Evolutionary conservation across 495 filamentous ascomycete genomes (phyloP).

Genomic region (Astrocystis sublimbata): DNA sequence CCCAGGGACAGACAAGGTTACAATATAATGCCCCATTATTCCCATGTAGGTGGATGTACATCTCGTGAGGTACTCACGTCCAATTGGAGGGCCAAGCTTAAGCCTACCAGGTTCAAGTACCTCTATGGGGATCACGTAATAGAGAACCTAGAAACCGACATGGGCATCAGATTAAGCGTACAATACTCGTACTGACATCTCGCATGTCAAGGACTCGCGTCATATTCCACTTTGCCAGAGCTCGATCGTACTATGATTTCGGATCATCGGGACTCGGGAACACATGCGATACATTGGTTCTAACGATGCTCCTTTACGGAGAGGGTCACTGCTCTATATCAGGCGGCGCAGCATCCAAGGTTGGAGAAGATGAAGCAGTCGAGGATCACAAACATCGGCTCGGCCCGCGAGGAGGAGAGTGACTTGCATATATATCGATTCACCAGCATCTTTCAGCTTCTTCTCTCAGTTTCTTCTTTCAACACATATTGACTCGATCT

Average conservation of each 20-base stretch:
- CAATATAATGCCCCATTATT: slow-evolving; percentile 3
- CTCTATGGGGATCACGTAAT: too few species aligned
- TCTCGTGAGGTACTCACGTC: not conserved
- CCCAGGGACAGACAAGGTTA: not conserved
- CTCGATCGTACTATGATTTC: not conserved
- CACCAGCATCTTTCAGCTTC: not conserved
- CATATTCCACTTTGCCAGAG: not conserved
- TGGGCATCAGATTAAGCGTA: too few species aligned
- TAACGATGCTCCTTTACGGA: not conserved
- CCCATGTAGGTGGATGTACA: slow-evolving; percentile 1
- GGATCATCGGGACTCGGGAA: not conserved
- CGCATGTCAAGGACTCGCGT: too few species aligned
- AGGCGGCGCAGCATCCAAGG: not conserved
- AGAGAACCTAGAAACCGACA: too few species aligned
- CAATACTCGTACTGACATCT: too few species aligned
- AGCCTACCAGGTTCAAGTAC: too few species aligned
- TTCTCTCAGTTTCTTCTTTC: not conserved
- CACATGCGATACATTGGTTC: too few species aligned
- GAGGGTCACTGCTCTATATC: not conserved
- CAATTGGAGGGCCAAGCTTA: not conserved
- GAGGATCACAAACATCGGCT: not conserved
- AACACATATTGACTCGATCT: not conserved
- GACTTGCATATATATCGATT: slow-evolving; percentile 5
- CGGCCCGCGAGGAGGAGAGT: slow-evolving; percentile 12
- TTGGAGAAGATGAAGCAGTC: not conserved